Conservation (phyloP, 805 yeast species). For the Millerago galiae region DNA sequence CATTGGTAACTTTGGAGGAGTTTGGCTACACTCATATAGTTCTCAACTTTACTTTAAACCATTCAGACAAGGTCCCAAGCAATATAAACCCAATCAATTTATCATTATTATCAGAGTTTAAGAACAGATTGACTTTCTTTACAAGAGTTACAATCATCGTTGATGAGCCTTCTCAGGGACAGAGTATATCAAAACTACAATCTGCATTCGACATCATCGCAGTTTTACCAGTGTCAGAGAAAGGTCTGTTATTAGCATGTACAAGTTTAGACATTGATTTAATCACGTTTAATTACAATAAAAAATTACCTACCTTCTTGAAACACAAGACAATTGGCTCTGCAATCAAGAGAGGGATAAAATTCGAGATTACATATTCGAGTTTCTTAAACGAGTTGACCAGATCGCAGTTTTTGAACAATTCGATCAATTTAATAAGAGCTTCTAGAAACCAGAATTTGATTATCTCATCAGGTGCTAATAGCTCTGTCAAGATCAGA, state of each 20-base stretch:
- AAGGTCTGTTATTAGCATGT: conserved; percentile 68
- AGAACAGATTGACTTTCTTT: conserved; percentile 40
- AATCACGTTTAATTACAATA: conserved; percentile 61
- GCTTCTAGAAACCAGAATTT: conserved; percentile 79
- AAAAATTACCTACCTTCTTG: conserved; percentile 65
- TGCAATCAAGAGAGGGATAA: conserved; percentile 76
- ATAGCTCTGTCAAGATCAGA: conserved; percentile 49
- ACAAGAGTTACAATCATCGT: conserved; percentile 71
- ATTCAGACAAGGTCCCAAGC: conserved; percentile 41
- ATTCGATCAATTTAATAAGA: conserved; percentile 67
- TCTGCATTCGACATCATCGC: conserved; percentile 71
- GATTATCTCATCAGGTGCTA: conserved; percentile 73
- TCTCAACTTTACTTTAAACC: conserved; percentile 54
- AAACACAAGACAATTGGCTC: conserved; percentile 81
- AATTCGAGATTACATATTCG: conserved; percentile 71
- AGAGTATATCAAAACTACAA: conserved; percentile 38
- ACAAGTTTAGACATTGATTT: conserved; percentile 76
- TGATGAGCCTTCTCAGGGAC: conserved; percentile 73
- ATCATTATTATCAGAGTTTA: conserved; percentile 19
- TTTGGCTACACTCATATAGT: conserved; percentile 76
- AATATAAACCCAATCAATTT: conserved; percentile 37
- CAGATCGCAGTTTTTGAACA: conserved; percentile 61
- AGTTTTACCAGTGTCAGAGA: conserved; percentile 74
- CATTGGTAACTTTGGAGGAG: conserved; percentile 45
- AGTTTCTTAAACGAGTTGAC: conserved; percentile 39